Base-by-base conservation (phyloP, 2,329 filamentous ascomycete genomes). In the Exophiala sp. region DNA sequence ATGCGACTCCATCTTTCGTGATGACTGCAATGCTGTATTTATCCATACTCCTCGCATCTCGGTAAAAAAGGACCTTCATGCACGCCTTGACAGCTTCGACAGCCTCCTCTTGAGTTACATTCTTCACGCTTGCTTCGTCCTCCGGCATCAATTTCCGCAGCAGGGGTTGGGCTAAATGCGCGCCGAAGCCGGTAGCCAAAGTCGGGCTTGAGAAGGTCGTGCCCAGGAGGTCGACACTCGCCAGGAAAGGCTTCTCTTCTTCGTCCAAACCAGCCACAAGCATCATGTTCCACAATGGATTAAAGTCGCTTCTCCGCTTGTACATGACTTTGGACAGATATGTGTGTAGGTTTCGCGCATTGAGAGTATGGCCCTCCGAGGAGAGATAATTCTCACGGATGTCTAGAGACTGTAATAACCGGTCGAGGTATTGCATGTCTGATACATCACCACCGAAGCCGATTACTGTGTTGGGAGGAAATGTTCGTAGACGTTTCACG, bases 41-140 rank as follows among this genome's bases (percentile, higher is more conserved):
- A 74, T 96, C 91, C 75, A 94, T 76, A 76, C 89, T 95, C 72
- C 94, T 85, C 41, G 94, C 94, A 75, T 99, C 94, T 66, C 94
- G 84, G 79, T 99, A 99, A 78, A 89, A 99, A 57, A 99, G 80
- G 49, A 97, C 92, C 82, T 97, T 97, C 89, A 99, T 91, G 74
- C 91, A 96, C 76, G 96, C 88, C 78, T 88, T 88, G 68, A 99
- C 75, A 38, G 90, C 82, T 54, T 86, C 78, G 57, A 96, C 78
- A 45, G 94, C 94, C 69, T 88, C 73, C 66, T 96, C 91, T 69
- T 84, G 82, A 38, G 78, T 85, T 61, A 97, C 78, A 56, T 83
- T 77, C 65, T 83, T 78, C 33, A 88, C 62, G 43, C 62, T 63
- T 39, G 88, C 78, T 65, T 83, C 87, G 72, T 97, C 94, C 65